Evolutionary conservation across 805 yeast genomes (phyloP).

Genomic region (Phaffomyces antillensis): DNA sequence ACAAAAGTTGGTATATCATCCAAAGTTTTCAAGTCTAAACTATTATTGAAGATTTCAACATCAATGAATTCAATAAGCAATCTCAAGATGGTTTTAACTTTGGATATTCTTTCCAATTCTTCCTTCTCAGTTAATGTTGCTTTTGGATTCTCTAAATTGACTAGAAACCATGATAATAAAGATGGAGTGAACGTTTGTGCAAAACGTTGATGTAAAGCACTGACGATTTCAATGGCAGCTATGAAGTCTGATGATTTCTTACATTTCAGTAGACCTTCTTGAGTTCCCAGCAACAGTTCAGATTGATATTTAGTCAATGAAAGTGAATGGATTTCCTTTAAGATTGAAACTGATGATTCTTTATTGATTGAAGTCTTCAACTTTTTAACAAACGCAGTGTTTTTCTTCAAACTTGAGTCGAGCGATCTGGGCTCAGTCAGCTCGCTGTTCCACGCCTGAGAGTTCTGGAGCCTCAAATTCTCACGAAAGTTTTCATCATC

Average conservation of each 20-base stretch:
- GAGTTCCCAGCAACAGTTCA: slow-evolving; percentile 56
- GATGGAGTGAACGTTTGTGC: slow-evolving; percentile 41
- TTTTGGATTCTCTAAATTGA: slow-evolving; percentile 31
- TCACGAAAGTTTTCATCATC: slow-evolving; percentile 1
- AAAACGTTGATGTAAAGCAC: slow-evolving; percentile 76
- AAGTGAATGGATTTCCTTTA: slow-evolving; percentile 55
- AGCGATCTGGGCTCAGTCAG: slow-evolving; percentile 21
- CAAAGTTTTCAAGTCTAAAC: slow-evolving; percentile 34
- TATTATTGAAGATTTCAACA: slow-evolving; percentile 41
- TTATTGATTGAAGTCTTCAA: slow-evolving; percentile 48
- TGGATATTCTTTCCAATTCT: slow-evolving; percentile 31
- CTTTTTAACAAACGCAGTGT: slow-evolving; percentile 72
- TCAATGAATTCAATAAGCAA: slow-evolving; percentile 51
- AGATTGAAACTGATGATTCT: slow-evolving; percentile 39
- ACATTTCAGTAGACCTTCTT: slow-evolving; percentile 53
- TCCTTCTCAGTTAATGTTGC: slow-evolving; percentile 35
- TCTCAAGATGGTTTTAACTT: slow-evolving; percentile 41
- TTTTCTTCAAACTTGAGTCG: slow-evolving; percentile 77
- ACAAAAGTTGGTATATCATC: slow-evolving; percentile 40
- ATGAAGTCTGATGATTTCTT: slow-evolving; percentile 48
- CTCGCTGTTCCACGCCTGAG: slow-evolving; percentile 18
- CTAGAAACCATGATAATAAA: slow-evolving; percentile 35
- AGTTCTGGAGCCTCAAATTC: slow-evolving; percentile 10
- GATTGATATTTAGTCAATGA: slow-evolving; percentile 69
- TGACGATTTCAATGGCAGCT: slow-evolving; percentile 60